Percentiles rank a stretch among this genome's conserved stretches.
Evolutionary conservation across 345 rosid species (phyloP).

Genomic region (Hevea brasiliensis): DNA sequence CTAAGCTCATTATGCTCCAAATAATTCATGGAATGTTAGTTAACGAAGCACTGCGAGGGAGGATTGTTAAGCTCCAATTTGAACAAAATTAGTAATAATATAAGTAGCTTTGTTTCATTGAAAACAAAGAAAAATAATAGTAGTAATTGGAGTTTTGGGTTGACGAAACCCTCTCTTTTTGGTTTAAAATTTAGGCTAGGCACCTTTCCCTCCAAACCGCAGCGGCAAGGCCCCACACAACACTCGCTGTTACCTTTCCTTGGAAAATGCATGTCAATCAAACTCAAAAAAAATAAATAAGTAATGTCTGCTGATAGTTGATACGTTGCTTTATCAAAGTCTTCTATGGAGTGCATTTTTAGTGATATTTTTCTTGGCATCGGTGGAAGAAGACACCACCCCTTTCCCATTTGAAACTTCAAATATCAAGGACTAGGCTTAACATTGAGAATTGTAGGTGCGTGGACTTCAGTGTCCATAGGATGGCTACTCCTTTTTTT

Average conservation of each 20-base stretch:
- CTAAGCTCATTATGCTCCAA: too few relatives aligned
- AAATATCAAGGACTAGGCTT: conserved; percentile 20
- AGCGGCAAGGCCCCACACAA: conserved; percentile 10
- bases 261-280: conserved; percentile 23
- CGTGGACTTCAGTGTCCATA: conserved; percentile 63
- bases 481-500: too few relatives aligned
- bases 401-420: conserved; percentile 26
- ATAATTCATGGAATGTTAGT: too few relatives aligned
- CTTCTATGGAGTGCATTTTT: conserved; percentile 6
- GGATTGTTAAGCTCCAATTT: too few relatives aligned
- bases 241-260: not conserved
- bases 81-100: too few relatives aligned
- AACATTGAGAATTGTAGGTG: too few relatives aligned
- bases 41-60: too few relatives aligned
- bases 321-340: conserved; percentile 20
- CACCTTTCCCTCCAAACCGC: conserved; percentile 8
- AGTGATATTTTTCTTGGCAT: not conserved
- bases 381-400: conserved; percentile 17
- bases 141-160: too few relatives aligned
- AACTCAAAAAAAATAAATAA: not conserved
- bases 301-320: not conserved
- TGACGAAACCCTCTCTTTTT: not conserved
- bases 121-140: too few relatives aligned
- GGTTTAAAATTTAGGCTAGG: not conserved
- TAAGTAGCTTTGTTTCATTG: too few relatives aligned